Conservation (phyloP, 2,329 filamentous ascomycete genomes). For the Venturia carpophila region DNA sequence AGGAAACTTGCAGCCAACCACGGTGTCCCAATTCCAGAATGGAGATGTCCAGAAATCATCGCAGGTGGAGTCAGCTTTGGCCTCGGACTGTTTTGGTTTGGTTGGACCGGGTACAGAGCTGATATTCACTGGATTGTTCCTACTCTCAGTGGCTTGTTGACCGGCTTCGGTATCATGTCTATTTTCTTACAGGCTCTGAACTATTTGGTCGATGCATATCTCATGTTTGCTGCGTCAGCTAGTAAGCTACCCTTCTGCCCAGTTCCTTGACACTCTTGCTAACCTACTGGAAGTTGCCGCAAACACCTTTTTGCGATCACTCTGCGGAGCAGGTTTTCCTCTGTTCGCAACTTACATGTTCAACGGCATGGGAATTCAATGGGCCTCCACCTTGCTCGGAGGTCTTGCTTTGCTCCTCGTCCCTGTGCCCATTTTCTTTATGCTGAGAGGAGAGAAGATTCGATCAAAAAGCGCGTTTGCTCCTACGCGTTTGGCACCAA, state of each 20-base stretch:
- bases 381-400: constrained; percentile 39
- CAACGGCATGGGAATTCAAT: constrained; percentile 44
- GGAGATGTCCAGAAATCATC: constrained; percentile 49
- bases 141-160: constrained; percentile 42
- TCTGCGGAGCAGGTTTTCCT: constrained; percentile 45
- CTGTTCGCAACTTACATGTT: constrained; percentile 51
- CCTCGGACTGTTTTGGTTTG: constrained; percentile 35
- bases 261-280: not conserved
- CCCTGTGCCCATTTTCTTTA: constrained; percentile 40
- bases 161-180: constrained; percentile 49
- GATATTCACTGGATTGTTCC: constrained; percentile 37
- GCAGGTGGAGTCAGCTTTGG: constrained; percentile 42
- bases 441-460: constrained; percentile 38
- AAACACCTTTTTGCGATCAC: constrained; percentile 46
- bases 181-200: constrained; percentile 53
- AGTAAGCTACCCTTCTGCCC: constrained; percentile 21
- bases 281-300: constrained; percentile 34
- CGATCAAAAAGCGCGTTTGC: constrained; percentile 37
- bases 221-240: constrained; percentile 48
- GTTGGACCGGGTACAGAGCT: constrained; percentile 37
- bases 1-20: constrained; percentile 48
- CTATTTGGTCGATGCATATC: constrained; percentile 52
- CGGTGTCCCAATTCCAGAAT: constrained; percentile 49
- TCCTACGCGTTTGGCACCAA: constrained; percentile 22
- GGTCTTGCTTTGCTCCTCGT: constrained; percentile 36